A percentile compares a stretch with the other conserved stretches of the same genome.
phyloP scores from a whole-genome alignment of 2,329 filamentous ascomycete species.

The Diaporthe capsici region DNA sequence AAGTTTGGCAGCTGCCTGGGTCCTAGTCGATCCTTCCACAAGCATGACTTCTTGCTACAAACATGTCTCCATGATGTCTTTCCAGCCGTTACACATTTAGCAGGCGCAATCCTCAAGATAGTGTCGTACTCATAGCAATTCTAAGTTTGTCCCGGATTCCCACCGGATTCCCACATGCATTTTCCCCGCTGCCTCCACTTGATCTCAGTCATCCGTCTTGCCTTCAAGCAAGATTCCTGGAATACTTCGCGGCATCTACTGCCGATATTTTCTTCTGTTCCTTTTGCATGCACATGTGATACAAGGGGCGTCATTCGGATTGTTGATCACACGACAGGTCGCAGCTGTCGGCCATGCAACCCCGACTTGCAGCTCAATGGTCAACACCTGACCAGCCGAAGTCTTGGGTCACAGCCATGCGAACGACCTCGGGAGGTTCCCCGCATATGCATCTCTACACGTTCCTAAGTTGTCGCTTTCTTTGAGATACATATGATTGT shows the following conservation, averaged over 20 bases:
- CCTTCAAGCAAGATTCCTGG: background rate
- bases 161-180: too few relatives aligned
- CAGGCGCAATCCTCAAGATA: background rate
- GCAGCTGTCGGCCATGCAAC: slow-evolving; percentile 8
- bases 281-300: slow-evolving; percentile 10
- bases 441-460: background rate
- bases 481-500: background rate
- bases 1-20: background rate
- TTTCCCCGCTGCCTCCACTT: slow-evolving; percentile 2
- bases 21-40: background rate
- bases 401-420: slow-evolving; percentile 10
- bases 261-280: background rate
- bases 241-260: slow-evolving; percentile 5
- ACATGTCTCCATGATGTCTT: background rate
- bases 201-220: background rate
- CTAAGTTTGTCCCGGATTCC: background rate
- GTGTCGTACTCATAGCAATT: background rate
- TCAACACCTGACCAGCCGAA: slow-evolving; percentile 11
- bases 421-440: background rate
- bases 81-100: too few relatives aligned
- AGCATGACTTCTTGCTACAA: background rate
- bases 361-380: slow-evolving; percentile 17
- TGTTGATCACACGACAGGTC: slow-evolving; percentile 9
- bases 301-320: background rate
- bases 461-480: background rate